Base-by-base conservation (phyloP, 2,329 filamentous ascomycete species). In the Fusarium annulatum region DNA sequence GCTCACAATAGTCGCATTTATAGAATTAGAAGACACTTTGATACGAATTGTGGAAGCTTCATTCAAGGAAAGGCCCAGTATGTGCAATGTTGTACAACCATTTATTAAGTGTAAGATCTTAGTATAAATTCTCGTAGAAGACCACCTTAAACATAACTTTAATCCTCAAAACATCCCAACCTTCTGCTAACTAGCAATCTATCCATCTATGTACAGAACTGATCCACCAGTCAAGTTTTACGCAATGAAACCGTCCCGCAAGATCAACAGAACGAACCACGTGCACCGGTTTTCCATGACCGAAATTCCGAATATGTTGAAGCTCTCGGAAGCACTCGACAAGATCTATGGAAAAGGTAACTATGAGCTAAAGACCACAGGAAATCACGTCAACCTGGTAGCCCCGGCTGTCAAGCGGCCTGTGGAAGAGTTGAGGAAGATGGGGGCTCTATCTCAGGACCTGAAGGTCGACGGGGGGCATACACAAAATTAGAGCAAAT, bases 1-100 rank as follows among this genome's bases (percentile, higher is more conserved):
- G 8, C 10, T 16, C 14, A 33, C 19, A 21, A 11, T 19, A 3
- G 9, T 4, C 1, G 4, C 3, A 8, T 33, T 14, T 1, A 23
- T 3, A 2, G 12, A 1, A 11, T 11, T 14, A 2, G 1, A 14
- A 9, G n/a, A 36, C 7, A 2, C 2, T 12, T 16, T 26, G 3
- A 4, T 36, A 8, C 1, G 16, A 52, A 15, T 0, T 15, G 9
- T 36, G 2, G 0, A 9, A 10, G 11, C 3, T 21, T 19, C 12
- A 15, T 3, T 11, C 9, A 19, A 15, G 16, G 16, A 11, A 9
- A 2, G 1, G 6, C 2, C 16, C 12, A 9, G 2, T 2, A 5
- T 41, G 21, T 33, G 6, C 2, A 1, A 21, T 28, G 34, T 21
- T 7, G 19, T n/a, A 43, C 52, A n/a, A 15, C 15, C 52, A 56